Evolutionary conservation across 2,329 filamentous ascomycete genomes (phyloP).

Genomic region (Coniochaeta ligniaria): DNA sequence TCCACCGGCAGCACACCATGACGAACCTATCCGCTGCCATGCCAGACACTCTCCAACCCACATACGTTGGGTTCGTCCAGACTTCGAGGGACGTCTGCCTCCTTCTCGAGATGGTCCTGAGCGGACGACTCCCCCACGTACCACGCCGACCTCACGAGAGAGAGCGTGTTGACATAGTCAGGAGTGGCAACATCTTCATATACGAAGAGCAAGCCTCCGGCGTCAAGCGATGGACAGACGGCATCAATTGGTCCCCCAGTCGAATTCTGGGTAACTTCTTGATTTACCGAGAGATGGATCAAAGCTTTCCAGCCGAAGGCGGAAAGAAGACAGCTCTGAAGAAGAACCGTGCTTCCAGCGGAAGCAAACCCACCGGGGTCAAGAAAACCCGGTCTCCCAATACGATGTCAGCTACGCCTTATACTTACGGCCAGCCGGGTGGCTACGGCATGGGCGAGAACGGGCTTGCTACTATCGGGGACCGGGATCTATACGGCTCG

Average conservation of each 20-base stretch:
- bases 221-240: slow-evolving; percentile 93
- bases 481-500: slow-evolving; percentile 61
- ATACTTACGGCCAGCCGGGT: background rate
- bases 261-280: slow-evolving; percentile 80
- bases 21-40: slow-evolving; percentile 26
- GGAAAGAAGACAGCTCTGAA: slow-evolving; percentile 83
- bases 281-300: slow-evolving; percentile 75
- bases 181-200: slow-evolving; percentile 80
- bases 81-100: slow-evolving; percentile 70
- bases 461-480: slow-evolving; percentile 15
- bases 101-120: slow-evolving; percentile 72
- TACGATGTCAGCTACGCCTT: background rate
- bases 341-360: slow-evolving; percentile 32
- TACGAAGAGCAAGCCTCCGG: slow-evolving; percentile 88
- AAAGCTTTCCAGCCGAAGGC: slow-evolving; percentile 64
- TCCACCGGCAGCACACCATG: background rate
- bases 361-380: slow-evolving; percentile 25
- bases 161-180: slow-evolving; percentile 69
- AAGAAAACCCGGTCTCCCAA: background rate
- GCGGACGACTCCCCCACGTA: slow-evolving; percentile 65
- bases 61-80: slow-evolving; percentile 48
- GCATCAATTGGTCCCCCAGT: slow-evolving; percentile 84
- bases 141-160: slow-evolving; percentile 80
- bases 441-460: slow-evolving; percentile 6
- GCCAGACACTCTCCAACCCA: slow-evolving; percentile 20